Evolutionary conservation across 2,329 filamentous ascomycete genomes (phyloP), one percentile per base, ranked within the genome.

Genomic region (Blumeriella jaapii): DNA sequence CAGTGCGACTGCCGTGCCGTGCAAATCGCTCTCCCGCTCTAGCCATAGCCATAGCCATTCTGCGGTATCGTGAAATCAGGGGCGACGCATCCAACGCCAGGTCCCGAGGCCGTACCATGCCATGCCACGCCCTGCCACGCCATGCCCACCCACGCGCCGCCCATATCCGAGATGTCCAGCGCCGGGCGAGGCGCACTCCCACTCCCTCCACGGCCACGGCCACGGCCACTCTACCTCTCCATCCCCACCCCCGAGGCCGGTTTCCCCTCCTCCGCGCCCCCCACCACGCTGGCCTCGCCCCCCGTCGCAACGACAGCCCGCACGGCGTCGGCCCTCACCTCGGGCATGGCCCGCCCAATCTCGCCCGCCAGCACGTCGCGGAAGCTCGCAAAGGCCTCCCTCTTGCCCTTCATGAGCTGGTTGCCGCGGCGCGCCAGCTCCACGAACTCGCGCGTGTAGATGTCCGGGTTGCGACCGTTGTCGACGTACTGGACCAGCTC

Each of bases 371-470:
- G 61, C 15, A 74, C 62, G 57, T 81, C 74, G 34, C 74, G 61
- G 53, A 82, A 79, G 18, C 58, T 49, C 8, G 55, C 63, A 52
- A 80, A 82, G 22, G 75, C 76, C 49, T 59, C 55, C 57, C 67
- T 63, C 62, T 80, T 81, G 36, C 77, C 77, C 48, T 69, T 65
- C 61, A 78, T 67, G 42, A 77, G 61, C 64, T 81, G 77, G 60
- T 82, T 82, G 25, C 69, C 65, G 29, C 74, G 64, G 36, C 75
- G 62, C 15, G 77, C 74, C 34, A 77, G 64, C 68, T 82, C 77
- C 51, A 81, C 75, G 50, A 82, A 81, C 61, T 82, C 77, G 51
- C 77, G 67, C 36, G 77, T 82, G 63, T 82, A 82, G 48, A 82
- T 81, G 58, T 82, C 77, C 2, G 77, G 77, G 61, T 82, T 82